These are phyloP conservation scores for Bryum argenteum DNA, from an alignment of 225 moss, liverwort and hornwort genomes.

Conservation along the genomic window DNA sequence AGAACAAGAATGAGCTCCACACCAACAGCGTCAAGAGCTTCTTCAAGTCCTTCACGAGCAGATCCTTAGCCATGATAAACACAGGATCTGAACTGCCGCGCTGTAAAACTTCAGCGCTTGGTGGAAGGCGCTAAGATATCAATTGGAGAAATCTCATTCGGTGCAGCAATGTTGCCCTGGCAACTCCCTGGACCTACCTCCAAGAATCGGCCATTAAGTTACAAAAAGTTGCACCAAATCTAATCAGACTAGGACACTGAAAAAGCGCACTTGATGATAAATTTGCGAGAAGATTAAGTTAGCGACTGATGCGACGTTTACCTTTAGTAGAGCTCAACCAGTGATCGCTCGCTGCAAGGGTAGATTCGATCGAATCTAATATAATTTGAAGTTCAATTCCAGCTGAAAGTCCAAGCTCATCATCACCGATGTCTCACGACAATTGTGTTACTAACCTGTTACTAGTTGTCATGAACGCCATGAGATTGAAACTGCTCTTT, in stretches of 20 bases:
- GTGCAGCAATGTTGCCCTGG: conserved; percentile 15
- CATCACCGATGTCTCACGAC: conserved; percentile 17
- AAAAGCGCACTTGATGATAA: background rate
- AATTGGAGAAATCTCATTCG: conserved; percentile 13
- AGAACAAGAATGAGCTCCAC: conserved; percentile 31
- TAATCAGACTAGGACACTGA: background rate
- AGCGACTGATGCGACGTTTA: background rate
- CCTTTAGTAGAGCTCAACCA: background rate
- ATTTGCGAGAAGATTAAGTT: background rate
- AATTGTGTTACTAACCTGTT: conserved; percentile 10
- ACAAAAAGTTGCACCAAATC: conserved; percentile 1
- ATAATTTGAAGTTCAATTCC: background rate
- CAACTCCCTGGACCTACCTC: conserved; percentile 15
- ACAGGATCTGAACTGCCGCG: background rate
- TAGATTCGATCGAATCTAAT: background rate
- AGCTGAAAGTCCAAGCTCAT: conserved; percentile 13
- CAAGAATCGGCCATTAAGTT: background rate
- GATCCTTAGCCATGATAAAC: conserved; percentile 30
- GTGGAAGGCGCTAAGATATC: conserved; percentile 9
- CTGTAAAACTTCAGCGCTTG: conserved; percentile 5
- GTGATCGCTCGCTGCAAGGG: background rate
- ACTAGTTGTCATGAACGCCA: conserved; percentile 20
- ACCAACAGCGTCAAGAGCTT: conserved; percentile 34
- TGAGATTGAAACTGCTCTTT: conserved; percentile 14
- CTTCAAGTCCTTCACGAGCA: conserved; percentile 40